Base-by-base conservation (phyloP, 148 eudicot genomes). In the Rhododendron griersonianum region DNA sequence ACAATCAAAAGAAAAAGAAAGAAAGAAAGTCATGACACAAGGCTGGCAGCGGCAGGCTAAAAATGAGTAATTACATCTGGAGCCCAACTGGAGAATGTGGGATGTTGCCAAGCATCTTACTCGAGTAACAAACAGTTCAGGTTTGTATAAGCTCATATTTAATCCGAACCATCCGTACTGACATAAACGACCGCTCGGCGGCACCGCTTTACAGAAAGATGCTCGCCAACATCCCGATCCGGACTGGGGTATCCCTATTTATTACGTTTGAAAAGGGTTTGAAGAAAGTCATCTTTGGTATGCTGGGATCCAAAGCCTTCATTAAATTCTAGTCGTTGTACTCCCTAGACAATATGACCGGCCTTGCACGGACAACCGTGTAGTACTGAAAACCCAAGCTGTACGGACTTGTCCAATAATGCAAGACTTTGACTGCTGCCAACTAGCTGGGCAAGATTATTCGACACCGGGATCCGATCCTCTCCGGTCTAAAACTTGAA, bases 71-170 rank as follows among this genome's bases (percentile, higher is more conserved):
- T 39, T 39, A 39, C 41, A 41, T 41, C 45, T 41, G 45, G 44
- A 41, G 7, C 5, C 44, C 44, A 0, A 41, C 44, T 0, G 44
- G 44, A 0, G 35, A 33, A 33, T 33, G 45, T 41, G 45, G 8
- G 8, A 41, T 6, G 45, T 41, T 41, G 7, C 45, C 45, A 0
- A 6, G 1, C 7, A 41, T 41, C 45, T 41, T 41, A 5, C 1
- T 0, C 1, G 1, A 41, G 45, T 41, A 41, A 41, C 6, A 0
- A 0, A 41, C 0, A 0, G 0, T 41, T 6, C 0, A 41, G 0
- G 0, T 41, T 41, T 41, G 7, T 5, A 41, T 6, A 7, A 1
- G 1, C 1, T 41, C 1, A 41, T 41, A 0, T 41, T 41, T 0
- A 41, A 5, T 41, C 44, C 7, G 0, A 41, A 5, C 1, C 44